A percentile compares a stretch with the other conserved stretches of the same genome.
Evolutionary conservation across 2,329 filamentous ascomycete species (phyloP).

Genomic region (Pseudocercospora pini-densiflorae): DNA sequence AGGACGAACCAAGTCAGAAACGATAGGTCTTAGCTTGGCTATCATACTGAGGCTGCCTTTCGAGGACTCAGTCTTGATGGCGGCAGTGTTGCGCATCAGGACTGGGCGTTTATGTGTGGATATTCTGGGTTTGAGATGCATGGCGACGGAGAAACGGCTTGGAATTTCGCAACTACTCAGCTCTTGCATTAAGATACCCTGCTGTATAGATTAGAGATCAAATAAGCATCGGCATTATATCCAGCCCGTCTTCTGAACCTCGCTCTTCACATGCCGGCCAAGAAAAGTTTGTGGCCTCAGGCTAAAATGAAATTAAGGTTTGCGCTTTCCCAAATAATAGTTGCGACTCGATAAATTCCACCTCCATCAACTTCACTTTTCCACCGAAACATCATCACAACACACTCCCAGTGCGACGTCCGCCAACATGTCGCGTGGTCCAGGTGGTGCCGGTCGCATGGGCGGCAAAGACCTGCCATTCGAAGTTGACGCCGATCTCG

Average conservation of each 20-base stretch:
- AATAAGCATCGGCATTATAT: neutral
- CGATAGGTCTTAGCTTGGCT: constrained; percentile 4
- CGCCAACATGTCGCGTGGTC: constrained; percentile 25
- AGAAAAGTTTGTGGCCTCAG: neutral
- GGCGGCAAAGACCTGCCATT: constrained; percentile 25
- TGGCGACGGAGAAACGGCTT: neutral
- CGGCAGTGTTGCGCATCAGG: constrained; percentile 6
- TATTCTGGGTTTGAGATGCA: constrained; percentile 1
- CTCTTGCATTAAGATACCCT: neutral
- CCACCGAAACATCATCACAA: neutral
- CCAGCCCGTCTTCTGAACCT: neutral
- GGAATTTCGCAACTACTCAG: neutral
- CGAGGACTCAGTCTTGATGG: neutral
- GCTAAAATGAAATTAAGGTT: neutral
- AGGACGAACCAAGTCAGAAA: neutral
- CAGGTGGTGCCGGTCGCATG: constrained; percentile 21
- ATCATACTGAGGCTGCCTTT: neutral
- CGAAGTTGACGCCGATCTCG: constrained; percentile 28
- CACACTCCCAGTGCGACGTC: neutral
- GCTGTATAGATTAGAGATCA: neutral
- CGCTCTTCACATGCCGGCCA: neutral
- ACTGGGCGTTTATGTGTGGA: constrained; percentile 11
- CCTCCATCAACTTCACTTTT: neutral
- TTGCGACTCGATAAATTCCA: neutral
- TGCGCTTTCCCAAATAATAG: neutral